Evolutionary conservation across 176 grass and related monocot genomes (phyloP), one percentile per base, ranked within the genome.

Genomic region (Thalia dealbata): DNA sequence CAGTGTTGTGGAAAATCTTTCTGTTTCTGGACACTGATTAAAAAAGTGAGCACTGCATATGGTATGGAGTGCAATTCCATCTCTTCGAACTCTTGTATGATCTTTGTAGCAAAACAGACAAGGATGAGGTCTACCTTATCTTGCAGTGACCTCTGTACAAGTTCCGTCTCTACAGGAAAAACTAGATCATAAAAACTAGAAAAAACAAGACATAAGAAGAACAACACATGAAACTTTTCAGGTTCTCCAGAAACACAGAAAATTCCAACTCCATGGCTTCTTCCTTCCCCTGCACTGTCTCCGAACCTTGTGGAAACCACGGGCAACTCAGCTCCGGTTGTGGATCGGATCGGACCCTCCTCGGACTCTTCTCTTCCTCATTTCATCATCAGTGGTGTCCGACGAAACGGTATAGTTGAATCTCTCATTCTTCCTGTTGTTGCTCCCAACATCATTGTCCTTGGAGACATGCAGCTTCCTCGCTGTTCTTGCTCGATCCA

Each of bases 311-410:
- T n/a, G n/a, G n/a, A 19, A 15, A 65, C 27, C 62, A 32, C 27
- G 27, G 14, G 28, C 60, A 11, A 14, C 60, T n/a, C 30, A 69
- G 26, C 50, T 72, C 70, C 70, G 52, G 70, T 72, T 72, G 50
- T 72, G 70, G 14, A 72, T 72, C 2, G 70, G 70, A 72, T 72
- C 70, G 0, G 70, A 72, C 10, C 70, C 70, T 52, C 70, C 48
- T 32, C 70, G 45, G 21, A 54, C 48, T 32, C 46, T 72, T 54
- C 70, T 72, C 15, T 52, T 72, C 45, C 70, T 72, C 48, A 72
- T 52, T 72, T 72, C 45, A 12, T 12, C 48, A 32, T 52, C 50
- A 1, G 70, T 30, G 26, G 70, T 30, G 16, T 21, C 18, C 7
- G 46, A 30, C n/a, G 70, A 72, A n/a, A 43, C 43, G 8, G 50